Percentiles rank a stretch among this genome's conserved stretches.
Conservation (phyloP, 2,329 filamentous ascomycete species). For the Fusarium verticillioides region DNA sequence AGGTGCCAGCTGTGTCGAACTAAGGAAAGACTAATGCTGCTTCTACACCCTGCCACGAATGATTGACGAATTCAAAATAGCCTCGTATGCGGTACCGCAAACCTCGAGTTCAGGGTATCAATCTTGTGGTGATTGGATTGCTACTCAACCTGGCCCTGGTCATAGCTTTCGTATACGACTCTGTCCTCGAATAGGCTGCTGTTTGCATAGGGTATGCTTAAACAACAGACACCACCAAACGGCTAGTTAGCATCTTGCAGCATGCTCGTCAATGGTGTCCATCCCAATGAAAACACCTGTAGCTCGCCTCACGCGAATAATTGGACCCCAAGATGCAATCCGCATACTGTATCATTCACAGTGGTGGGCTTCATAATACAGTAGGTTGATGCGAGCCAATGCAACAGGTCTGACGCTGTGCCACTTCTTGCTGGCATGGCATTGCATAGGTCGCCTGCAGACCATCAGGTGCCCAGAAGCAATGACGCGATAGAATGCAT, state of each 20-base stretch:
- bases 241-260: neutral
- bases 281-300: neutral
- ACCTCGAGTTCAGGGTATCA: neutral
- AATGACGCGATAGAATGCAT: constrained; percentile 45
- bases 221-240: neutral
- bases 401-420: constrained; percentile 36
- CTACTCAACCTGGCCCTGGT: neutral
- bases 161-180: constrained; percentile 15
- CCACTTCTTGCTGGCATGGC: constrained; percentile 40
- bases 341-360: constrained; percentile 18
- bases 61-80: constrained; percentile 12
- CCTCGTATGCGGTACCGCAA: constrained; percentile 21
- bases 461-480: constrained; percentile 42
- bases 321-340: constrained; percentile 17
- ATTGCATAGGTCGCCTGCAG: constrained; percentile 43
- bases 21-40: constrained; percentile 27
- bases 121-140: constrained; percentile 7
- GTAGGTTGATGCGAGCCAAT: constrained; percentile 36
- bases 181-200: constrained; percentile 1
- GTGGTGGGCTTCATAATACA: constrained; percentile 14
- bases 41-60: constrained; percentile 26
- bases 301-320: constrained; percentile 25
- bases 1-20: constrained; percentile 17
- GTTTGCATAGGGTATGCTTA: constrained; percentile 19
- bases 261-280: neutral